Evolutionary conservation across 78 protist genomes (phyloP).

Genomic region (Corallochytrium limacisporum): DNA sequence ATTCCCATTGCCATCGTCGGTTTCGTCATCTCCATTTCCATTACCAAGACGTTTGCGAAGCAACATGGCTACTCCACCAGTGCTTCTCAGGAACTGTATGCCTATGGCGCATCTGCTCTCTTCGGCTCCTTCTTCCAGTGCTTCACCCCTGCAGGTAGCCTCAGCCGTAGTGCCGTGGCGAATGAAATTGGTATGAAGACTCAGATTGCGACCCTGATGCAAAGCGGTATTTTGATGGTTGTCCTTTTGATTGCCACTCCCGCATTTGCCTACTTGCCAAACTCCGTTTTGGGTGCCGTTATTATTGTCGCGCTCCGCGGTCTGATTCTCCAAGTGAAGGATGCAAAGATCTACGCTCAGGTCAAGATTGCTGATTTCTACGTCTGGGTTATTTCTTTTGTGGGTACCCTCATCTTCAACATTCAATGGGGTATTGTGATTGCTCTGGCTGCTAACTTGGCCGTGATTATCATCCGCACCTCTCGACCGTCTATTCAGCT

Average conservation of each 20-base stretch:
- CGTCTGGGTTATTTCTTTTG: not conserved
- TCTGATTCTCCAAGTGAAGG: not conserved
- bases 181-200: slow-evolving; percentile 14
- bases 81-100: slow-evolving; percentile 27
- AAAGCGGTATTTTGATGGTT: slow-evolving; percentile 2
- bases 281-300: slow-evolving; percentile 27
- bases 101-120: slow-evolving; percentile 17
- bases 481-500: not conserved
- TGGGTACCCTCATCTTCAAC: no score
- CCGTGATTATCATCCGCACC: not conserved
- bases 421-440: no score
- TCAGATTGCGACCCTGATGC: slow-evolving; percentile 12
- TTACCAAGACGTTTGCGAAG: slow-evolving; percentile 16
- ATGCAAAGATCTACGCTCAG: not conserved
- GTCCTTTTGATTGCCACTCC: slow-evolving; percentile 1
- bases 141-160: slow-evolving; percentile 12
- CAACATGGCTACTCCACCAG: not conserved
- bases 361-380: not conserved
- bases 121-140: slow-evolving; percentile 28
- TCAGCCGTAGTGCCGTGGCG: slow-evolving; percentile 23
- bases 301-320: slow-evolving; percentile 19
- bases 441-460: no score
- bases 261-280: slow-evolving; percentile 25
- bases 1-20: slow-evolving; percentile 11
- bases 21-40: slow-evolving; percentile 17